Evolutionary conservation across 306 rosid species (phyloP), one percentile per base, ranked within the genome.

Genomic region (Vicia villosa): DNA sequence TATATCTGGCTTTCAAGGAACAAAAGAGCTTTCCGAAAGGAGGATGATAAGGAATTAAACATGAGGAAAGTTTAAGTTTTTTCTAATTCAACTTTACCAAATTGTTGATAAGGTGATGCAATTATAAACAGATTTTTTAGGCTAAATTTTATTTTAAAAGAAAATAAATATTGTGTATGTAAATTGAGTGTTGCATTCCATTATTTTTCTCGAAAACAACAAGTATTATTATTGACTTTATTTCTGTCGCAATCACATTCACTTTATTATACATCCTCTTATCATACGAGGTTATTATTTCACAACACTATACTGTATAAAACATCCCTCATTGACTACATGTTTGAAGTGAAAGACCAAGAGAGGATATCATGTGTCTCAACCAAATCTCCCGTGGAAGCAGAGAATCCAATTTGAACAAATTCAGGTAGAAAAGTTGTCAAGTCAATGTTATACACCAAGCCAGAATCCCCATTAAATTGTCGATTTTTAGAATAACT

Each of bases 361-460:
- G 76, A 70, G 4, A 5, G 50, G 54, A 77, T 21, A 11, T 10
- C 34, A 62, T 56, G 17, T 9, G 46, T 49, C 60, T 70, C 81
- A 55, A 13, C 57, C 50, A 8, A 10, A 13, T 1, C 4, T 1
- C 76, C 71, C 0, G 68, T 70, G 4, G 68, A 26, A 56, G 56
- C 77, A 16, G 77, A 71, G 36, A 77, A 70, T 0, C 81, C 81
- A 45, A 77, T 32, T 65, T 20, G 10, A 62, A 74, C 66, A 68
- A 51, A 45, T 61, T 79, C 63, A 0, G 79, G 83, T 21, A 79
- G 63, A 64, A 64, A 17, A 17, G 6, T 45, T 10, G 8, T 55
- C 55, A 77, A 57, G 37, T 77, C 77, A 56, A 77, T 61, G 0
- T 20, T 13, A 19, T 36, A 41, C 0, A 1, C 28, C 10, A 68